Percentiles rank a stretch among this genome's conserved stretches.
phyloP scores from a whole-genome alignment of 2,329 filamentous ascomycete species.

The Epichloe sibirici region DNA sequence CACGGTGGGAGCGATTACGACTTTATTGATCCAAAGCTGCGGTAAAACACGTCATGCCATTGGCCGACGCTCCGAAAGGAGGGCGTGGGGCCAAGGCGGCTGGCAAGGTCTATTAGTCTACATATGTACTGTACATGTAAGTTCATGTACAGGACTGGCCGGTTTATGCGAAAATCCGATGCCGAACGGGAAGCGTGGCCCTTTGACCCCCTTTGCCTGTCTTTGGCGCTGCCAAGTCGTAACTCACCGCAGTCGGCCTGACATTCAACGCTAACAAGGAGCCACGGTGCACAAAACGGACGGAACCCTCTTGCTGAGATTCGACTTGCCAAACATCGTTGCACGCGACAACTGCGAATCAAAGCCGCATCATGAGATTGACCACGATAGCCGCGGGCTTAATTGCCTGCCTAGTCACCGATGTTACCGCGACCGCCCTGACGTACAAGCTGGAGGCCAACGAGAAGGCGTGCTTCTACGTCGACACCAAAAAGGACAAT shows the following conservation, averaged over 20 bases:
- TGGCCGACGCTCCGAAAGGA: background rate
- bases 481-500: conserved; percentile 61
- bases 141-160: background rate
- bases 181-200: conserved; percentile 11
- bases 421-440: conserved; percentile 75
- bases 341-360: conserved; percentile 17
- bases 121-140: too few species aligned
- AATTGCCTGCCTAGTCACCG: conserved; percentile 56
- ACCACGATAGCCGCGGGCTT: conserved; percentile 51
- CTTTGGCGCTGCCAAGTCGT: background rate
- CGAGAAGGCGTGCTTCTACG: conserved; percentile 94
- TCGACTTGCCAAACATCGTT: conserved; percentile 7
- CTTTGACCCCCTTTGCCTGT: conserved; percentile 2
- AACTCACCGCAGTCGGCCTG: background rate
- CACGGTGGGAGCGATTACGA: background rate
- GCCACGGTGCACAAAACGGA: conserved; percentile 3
- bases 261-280: conserved; percentile 1
- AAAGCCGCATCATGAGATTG: conserved; percentile 48
- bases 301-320: background rate
- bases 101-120: too few species aligned
- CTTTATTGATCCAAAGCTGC: background rate
- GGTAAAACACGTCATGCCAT: conserved; percentile 3
- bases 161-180: conserved; percentile 12
- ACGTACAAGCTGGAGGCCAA: conserved; percentile 86
- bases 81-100: background rate